A percentile compares a stretch with the other conserved stretches of the same genome.
Conservation (phyloP, 768 basidiomycete species). For the Pholiota molesta region DNA sequence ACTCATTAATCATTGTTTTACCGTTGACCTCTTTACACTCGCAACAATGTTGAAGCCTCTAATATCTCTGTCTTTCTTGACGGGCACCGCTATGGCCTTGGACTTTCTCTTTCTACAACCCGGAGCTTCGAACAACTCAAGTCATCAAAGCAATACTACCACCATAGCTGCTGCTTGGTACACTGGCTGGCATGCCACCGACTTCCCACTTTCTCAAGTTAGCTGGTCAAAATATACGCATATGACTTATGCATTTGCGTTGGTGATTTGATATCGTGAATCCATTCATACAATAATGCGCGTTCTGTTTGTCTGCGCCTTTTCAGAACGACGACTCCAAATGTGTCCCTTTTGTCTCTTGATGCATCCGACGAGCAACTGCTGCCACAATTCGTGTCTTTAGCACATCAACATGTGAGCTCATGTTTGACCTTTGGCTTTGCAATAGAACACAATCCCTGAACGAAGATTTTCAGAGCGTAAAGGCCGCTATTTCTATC, state of each 20-base stretch:
- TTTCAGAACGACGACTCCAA: slow-evolving; percentile 42
- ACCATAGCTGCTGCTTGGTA: slow-evolving; percentile 48
- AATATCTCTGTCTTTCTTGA: slow-evolving; percentile 6
- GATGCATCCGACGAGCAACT: slow-evolving; percentile 46
- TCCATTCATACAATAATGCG: not conserved
- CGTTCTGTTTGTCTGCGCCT: not conserved
- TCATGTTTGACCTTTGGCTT: not conserved
- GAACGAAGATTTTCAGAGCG: slow-evolving; percentile 38
- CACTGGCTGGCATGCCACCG: slow-evolving; percentile 45
- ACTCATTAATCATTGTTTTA: not conserved
- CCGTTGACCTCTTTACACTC: not conserved
- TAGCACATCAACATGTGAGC: slow-evolving; percentile 43
- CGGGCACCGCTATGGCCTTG: slow-evolving; percentile 12
- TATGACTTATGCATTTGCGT: slow-evolving; percentile 67
- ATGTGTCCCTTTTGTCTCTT: slow-evolving; percentile 35
- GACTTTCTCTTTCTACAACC: slow-evolving; percentile 10
- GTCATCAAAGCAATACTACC: slow-evolving; percentile 20
- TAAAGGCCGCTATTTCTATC: slow-evolving; percentile 59
- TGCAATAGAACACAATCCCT: not conserved
- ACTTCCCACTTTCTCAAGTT: slow-evolving; percentile 46
- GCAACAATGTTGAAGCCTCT: not conserved
- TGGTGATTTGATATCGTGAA: slow-evolving; percentile 21
- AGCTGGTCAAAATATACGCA: slow-evolving; percentile 56
- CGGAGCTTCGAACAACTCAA: slow-evolving; percentile 3
- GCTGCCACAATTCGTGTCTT: slow-evolving; percentile 57